Evolutionary conservation across 108 stramenopile genomes (phyloP).

Genomic region (Skeletonema costatum): DNA sequence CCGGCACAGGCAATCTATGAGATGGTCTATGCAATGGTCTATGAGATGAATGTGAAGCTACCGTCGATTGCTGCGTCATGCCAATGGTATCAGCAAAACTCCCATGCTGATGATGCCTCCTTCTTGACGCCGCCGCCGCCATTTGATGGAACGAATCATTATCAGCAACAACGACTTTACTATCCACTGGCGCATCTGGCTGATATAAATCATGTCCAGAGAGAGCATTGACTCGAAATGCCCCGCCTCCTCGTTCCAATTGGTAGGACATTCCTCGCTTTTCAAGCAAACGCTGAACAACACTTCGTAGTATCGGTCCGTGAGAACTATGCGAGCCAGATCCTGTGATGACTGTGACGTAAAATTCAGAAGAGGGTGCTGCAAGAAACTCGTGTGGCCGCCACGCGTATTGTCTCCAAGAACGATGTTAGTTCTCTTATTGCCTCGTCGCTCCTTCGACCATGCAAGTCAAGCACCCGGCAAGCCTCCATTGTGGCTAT

Average conservation of each 20-base stretch:
- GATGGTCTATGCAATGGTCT: slow-evolving; percentile 2
- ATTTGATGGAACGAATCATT: slow-evolving; percentile 32
- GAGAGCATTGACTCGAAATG: slow-evolving; percentile 62
- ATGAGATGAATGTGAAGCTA: not conserved
- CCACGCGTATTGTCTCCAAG: slow-evolving; percentile 28
- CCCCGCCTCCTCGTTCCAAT: slow-evolving; percentile 49
- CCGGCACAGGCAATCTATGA: slow-evolving; percentile 1
- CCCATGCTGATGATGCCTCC: not conserved
- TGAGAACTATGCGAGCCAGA: slow-evolving; percentile 56
- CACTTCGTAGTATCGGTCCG: slow-evolving; percentile 61
- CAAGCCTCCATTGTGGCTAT: not conserved
- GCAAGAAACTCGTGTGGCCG: not conserved
- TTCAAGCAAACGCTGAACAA: slow-evolving; percentile 48
- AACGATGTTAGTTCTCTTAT: slow-evolving; percentile 37
- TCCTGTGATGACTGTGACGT: slow-evolving; percentile 40
- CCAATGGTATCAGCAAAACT: slow-evolving; percentile 10
- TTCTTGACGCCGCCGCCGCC: slow-evolving; percentile 29
- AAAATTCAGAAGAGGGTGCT: slow-evolving; percentile 4
- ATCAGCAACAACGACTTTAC: slow-evolving; percentile 30
- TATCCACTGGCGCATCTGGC: slow-evolving; percentile 12
- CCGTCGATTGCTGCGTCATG: not conserved
- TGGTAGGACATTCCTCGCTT: slow-evolving; percentile 63
- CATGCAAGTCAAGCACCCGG: slow-evolving; percentile 32
- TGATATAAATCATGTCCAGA: slow-evolving; percentile 60
- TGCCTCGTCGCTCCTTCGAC: slow-evolving; percentile 32